Evolutionary conservation across 495 filamentous ascomycete species (phyloP), one percentile per base, ranked within the genome.

Genomic region (Glonium stellatum): DNA sequence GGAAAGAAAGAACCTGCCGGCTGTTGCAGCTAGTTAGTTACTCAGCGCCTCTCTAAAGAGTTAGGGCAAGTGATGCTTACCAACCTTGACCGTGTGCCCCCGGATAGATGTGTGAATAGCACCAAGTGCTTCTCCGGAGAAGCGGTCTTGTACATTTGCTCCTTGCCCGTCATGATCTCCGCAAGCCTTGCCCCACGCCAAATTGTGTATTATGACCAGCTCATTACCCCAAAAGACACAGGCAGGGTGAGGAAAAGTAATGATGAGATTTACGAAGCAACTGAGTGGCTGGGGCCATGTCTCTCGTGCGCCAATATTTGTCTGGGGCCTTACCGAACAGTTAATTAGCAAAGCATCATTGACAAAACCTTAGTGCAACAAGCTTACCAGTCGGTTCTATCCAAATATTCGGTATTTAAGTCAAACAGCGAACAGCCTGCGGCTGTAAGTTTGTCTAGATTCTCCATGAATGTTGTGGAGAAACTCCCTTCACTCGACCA

Each of bases 181-280:
- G 15, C 57, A 50, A 12, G 58, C 65, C 22, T 63, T 65, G 3
- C 37, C 58, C 71, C 71, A 73, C 3, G 64, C 66, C 0, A 67
- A 21, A 55, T 73, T 73, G 58, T 70, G 62, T n/a, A 72, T 36
- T 2, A 65, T 42, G 15, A 56, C 19, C 31, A 70, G 50, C 19
- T 67, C 57, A 0, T 66, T 55, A 25, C 67, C 64, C 71, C 71
- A 73, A 50, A 68, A 73, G 21, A 73, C 58, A 36, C 62, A 67
- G 9, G 70, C 62, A 12, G 67, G 66, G 51, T 72, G 67, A 0
- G 65, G 60, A n/a, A 73, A 65, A 0, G 68, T 63, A 4, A 63
- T 49, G 31, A 71, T 54, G 35, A 67, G 68, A 12, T 48, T 55
- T 11, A 67, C 61, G 59, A 62, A 65, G 47, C 59, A 59, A 6